Evolutionary conservation across 2,329 filamentous ascomycete genomes (phyloP), one percentile per base, ranked within the genome.

Genomic region (Clarireedia sp.): DNA sequence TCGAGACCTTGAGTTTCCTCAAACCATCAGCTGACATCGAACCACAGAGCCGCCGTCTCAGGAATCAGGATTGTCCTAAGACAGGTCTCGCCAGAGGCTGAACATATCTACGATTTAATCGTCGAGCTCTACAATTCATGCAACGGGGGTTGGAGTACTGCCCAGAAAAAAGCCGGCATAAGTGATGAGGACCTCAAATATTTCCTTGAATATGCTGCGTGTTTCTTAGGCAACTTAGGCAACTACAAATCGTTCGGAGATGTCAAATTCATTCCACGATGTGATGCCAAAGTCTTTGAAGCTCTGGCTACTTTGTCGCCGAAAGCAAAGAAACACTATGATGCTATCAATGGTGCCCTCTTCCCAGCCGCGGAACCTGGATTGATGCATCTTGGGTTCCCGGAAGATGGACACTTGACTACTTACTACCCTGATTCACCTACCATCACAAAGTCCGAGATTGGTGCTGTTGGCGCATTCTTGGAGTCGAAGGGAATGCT

Each of bases 201-300:
- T 58, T 91, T 91, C 73, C 75, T 92, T 38, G 82, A 90, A 69
- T 94, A 92, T 69, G 78, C 86, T 7, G 82, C 81, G 29, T 21
- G 38, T 70, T 90, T 94, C 70, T 75, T 94, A 2, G 87, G 87
- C 45, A 94, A 92, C 68, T 78, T 78, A 59, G 68, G 89, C 60
- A 94, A 94, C 71, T 94, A 92, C 74, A 92, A 92, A 74, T 87
- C 86, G 63, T 92, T 91, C 65, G 89, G 89, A 44, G 88, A 94
- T 71, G 81, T 85, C 64, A 94, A 94, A 69, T 91, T 94, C 67
- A 79, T 94, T 56, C 89, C 89, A 2, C 78, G 87, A 63, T 82
- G 87, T 65, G 75, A 78, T 6, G 78, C 83, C 62, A 78, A 80
- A 57, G 79, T 77, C 5, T 78, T 91, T 57, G 78, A 81, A 50